These are phyloP conservation scores for Lithospermum erythrorhizon DNA, from an alignment of 257 asterid species.

Conservation along the genomic window DNA sequence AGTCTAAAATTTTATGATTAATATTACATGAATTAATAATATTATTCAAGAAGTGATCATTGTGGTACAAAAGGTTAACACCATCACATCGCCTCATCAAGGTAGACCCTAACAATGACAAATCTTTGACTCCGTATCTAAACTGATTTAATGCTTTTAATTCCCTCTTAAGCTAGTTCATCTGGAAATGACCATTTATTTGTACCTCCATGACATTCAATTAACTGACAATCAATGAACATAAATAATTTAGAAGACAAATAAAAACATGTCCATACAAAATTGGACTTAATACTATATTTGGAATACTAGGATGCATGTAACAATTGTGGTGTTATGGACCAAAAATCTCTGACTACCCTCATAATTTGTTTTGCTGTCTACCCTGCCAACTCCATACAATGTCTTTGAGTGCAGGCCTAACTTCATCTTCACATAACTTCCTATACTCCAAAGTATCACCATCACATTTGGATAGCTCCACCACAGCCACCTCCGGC, in stretches of 20 bases:
- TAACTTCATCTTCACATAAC: slow-evolving; percentile 56
- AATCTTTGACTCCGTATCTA: too few relatives aligned
- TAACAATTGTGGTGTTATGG: neutral
- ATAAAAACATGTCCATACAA: slow-evolving; percentile 7
- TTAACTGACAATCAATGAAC: neutral
- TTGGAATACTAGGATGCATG: neutral
- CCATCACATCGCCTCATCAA: too few relatives aligned
- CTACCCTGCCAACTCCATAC: slow-evolving; percentile 96
- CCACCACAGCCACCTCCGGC: slow-evolving; percentile 75
- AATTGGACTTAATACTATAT: slow-evolving; percentile 9
- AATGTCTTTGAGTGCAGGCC: slow-evolving; percentile 79
- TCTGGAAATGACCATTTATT: neutral
- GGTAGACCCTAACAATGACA: too few relatives aligned
- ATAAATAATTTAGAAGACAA: too few relatives aligned
- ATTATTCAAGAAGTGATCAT: too few relatives aligned
- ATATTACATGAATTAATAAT: too few relatives aligned
- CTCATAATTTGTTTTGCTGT: slow-evolving; percentile 12
- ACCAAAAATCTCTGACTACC: neutral
- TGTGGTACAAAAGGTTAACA: too few relatives aligned
- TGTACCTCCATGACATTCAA: neutral
- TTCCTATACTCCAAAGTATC: slow-evolving; percentile 75
- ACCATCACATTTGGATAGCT: slow-evolving; percentile 60
- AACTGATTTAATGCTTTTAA: too few relatives aligned
- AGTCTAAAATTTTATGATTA: too few relatives aligned
- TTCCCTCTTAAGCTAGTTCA: too few relatives aligned